Conservation (phyloP, 306 rosid genomes). For the Luffa aegyptiaca region DNA sequence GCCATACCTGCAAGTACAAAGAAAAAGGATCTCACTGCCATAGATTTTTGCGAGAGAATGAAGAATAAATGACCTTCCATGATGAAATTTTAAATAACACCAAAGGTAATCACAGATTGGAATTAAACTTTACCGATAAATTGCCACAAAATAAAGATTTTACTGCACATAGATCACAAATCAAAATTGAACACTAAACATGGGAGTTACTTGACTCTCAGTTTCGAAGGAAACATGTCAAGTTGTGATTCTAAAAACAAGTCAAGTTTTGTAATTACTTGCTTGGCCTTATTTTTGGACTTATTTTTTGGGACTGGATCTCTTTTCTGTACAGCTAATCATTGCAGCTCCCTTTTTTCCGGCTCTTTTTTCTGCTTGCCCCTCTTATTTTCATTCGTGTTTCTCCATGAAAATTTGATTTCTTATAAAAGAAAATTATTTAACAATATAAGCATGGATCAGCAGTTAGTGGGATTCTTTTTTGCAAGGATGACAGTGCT, state of each 20-base stretch:
- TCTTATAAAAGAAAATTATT: too few relatives aligned
- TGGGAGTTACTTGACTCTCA: not conserved
- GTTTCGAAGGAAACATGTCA: too few relatives aligned
- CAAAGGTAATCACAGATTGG: not conserved
- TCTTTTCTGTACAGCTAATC: not conserved
- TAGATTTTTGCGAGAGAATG: conserved; percentile 14
- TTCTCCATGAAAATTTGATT: not conserved
- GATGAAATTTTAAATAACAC: not conserved
- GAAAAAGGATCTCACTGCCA: conserved; percentile 62
- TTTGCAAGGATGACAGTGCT: too few relatives aligned
- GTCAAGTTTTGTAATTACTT: not conserved
- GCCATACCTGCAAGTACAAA: conserved; percentile 64
- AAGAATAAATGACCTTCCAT: not conserved
- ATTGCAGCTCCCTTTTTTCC: too few relatives aligned
- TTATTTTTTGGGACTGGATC: too few relatives aligned
- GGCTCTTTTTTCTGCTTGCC: not conserved
- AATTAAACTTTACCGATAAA: not conserved
- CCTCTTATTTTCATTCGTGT: not conserved
- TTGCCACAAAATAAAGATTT: not conserved
- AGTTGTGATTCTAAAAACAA: not conserved
- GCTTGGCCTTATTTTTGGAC: too few relatives aligned
- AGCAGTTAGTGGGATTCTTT: not conserved
- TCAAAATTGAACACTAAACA: not conserved
- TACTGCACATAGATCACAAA: not conserved
- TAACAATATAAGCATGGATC: not conserved